Evolutionary conservation across 768 basidiomycete species (phyloP).

Genomic region (Exidia glandulosa): DNA sequence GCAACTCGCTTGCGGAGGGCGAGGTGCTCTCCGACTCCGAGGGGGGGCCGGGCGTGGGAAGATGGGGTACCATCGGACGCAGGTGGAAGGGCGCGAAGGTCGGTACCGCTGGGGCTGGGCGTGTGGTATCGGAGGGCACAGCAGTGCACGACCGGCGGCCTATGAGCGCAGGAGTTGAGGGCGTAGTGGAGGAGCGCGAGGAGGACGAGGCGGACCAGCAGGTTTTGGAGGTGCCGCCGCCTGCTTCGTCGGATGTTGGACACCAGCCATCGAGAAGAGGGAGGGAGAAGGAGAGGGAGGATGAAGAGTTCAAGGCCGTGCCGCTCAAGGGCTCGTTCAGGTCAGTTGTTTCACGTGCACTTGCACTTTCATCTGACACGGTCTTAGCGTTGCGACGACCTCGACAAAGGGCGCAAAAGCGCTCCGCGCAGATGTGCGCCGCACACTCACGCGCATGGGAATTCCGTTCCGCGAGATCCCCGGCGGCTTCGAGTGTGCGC

Average conservation of each 20-base stretch:
- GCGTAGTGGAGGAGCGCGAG: neutral
- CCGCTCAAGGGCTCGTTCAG: conserved; percentile 25
- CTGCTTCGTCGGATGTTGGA: too few species aligned
- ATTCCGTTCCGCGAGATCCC: conserved; percentile 88
- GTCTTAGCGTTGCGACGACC: conserved; percentile 78
- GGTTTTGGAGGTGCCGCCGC: too few species aligned
- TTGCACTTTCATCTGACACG: neutral
- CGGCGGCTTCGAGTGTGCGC: conserved; percentile 91
- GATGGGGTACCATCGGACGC: neutral
- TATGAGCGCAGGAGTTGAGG: neutral
- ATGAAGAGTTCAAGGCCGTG: conserved; percentile 24
- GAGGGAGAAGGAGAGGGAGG: conserved; percentile 17
- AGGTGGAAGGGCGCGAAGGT: neutral
- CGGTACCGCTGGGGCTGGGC: neutral
- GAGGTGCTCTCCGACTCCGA: neutral
- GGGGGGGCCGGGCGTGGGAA: neutral
- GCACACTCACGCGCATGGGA: conserved; percentile 87
- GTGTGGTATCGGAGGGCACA: neutral
- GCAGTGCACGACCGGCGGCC: neutral
- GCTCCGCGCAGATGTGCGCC: conserved; percentile 75
- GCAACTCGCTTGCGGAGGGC: neutral
- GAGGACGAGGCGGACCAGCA: neutral
- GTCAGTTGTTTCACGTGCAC: conserved; percentile 27
- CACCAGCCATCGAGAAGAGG: neutral
- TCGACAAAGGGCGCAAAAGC: conserved; percentile 74